Percentiles rank a stretch among this genome's conserved stretches.
phyloP scores from a whole-genome alignment of 805 yeast species.

The Hanseniaspora nectarophila region DNA sequence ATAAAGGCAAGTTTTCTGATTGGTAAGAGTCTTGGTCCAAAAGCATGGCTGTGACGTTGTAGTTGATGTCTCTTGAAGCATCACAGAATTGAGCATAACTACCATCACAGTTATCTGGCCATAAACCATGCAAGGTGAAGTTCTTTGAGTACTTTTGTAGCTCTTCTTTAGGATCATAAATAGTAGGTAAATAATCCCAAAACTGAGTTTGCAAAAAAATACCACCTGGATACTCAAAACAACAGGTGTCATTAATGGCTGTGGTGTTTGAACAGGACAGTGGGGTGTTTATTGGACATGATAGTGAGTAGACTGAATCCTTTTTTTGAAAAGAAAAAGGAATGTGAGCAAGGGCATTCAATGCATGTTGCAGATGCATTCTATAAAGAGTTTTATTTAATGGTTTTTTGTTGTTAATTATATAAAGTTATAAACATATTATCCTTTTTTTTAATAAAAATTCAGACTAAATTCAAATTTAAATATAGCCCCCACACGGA shows the following conservation, averaged over 20 bases:
- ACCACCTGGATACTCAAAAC: constrained; percentile 83
- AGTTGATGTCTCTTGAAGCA: constrained; percentile 39
- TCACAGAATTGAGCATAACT: constrained; percentile 72
- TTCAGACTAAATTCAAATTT: too few species aligned
- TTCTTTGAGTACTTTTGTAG: constrained; percentile 31
- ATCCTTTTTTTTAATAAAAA: too few species aligned
- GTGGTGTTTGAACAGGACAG: constrained; percentile 49
- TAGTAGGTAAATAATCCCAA: constrained; percentile 57
- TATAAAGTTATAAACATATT: background rate
- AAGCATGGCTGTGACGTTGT: constrained; percentile 31
- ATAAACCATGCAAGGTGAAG: constrained; percentile 74
- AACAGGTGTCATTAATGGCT: constrained; percentile 51
- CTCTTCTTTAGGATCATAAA: constrained; percentile 19
- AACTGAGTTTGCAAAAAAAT: constrained; percentile 74
- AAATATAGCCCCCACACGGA: too few species aligned
- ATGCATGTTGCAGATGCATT: background rate
- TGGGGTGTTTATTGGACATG: constrained; percentile 50
- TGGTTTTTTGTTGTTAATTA: background rate
- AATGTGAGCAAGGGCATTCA: background rate
- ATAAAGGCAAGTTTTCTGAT: constrained; percentile 10
- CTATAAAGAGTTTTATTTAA: too few species aligned
- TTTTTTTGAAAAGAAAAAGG: background rate
- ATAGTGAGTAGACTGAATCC: background rate
- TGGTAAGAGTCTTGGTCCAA: constrained; percentile 19
- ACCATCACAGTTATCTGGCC: constrained; percentile 87